Percentiles rank a stretch among this genome's conserved stretches.
phyloP scores from a whole-genome alignment of 305 asterid genomes.

The Fraxinus velutina region DNA sequence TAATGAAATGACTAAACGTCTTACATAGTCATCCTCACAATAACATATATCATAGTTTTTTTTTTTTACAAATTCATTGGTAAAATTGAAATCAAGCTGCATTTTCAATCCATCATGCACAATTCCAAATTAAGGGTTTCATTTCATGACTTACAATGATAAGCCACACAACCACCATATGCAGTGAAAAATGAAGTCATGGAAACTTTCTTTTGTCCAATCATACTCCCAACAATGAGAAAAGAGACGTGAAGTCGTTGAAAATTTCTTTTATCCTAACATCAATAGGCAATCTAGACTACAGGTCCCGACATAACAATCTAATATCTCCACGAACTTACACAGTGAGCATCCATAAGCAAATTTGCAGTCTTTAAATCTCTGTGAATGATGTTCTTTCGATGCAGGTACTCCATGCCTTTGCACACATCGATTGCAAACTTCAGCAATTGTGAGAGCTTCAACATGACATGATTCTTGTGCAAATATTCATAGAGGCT shows the following conservation, averaged over 20 bases:
- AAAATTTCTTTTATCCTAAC: neutral
- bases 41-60: neutral
- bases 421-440: slow-evolving; percentile 84
- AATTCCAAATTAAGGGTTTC: slow-evolving; percentile 4
- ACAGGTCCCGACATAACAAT: neutral
- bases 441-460: slow-evolving; percentile 66
- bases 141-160: neutral
- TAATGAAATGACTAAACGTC: neutral
- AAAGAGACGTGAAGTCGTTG: neutral
- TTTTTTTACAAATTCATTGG: neutral
- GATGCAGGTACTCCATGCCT: slow-evolving; percentile 94
- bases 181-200: slow-evolving; percentile 8
- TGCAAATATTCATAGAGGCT: slow-evolving; percentile 79
- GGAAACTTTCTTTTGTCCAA: too few species aligned
- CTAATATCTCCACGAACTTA: slow-evolving; percentile 29
- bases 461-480: slow-evolving; percentile 50
- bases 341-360: slow-evolving; percentile 58
- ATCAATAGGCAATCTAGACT: neutral
- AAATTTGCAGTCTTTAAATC: slow-evolving; percentile 88
- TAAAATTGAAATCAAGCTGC: neutral
- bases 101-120: neutral
- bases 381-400: slow-evolving; percentile 71
- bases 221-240: neutral
- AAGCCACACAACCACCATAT: slow-evolving; percentile 5
- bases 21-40: neutral